Conservation (phyloP, 176 grass and related monocot genomes). For the Metroxylon sagu region DNA sequence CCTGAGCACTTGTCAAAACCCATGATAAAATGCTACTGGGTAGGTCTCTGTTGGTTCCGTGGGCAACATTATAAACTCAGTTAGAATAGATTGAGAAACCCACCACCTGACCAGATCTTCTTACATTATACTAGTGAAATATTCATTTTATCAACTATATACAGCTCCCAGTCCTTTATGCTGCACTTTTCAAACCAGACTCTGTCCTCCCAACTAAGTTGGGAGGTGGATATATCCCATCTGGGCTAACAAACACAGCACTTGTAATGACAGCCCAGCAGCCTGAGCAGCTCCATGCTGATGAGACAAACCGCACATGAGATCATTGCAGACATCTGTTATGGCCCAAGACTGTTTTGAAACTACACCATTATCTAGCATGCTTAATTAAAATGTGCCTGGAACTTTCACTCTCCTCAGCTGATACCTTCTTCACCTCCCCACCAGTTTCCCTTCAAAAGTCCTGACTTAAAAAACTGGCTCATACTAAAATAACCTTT, state of each 20-base stretch:
- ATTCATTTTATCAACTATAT: constrained; percentile 49
- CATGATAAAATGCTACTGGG: too few species aligned
- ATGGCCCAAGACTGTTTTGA: constrained; percentile 94
- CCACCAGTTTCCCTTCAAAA: constrained; percentile 60
- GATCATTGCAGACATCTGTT: constrained; percentile 68
- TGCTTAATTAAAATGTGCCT: constrained; percentile 90
- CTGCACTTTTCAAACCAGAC: constrained; percentile 50
- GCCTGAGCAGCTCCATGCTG: constrained; percentile 68
- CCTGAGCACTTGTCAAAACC: too few species aligned
- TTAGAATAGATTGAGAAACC: too few species aligned
- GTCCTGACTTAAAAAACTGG: constrained; percentile 86
- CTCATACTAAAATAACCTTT: constrained; percentile 87
- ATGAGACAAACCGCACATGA: constrained; percentile 83
- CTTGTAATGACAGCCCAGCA: constrained; percentile 74
- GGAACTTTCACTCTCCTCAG: constrained; percentile 54
- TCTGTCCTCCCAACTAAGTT: constrained; percentile 30
- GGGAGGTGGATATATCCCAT: constrained; percentile 39
- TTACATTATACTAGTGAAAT: too few species aligned
- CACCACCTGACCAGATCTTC: too few species aligned
- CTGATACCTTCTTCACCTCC: constrained; percentile 71
- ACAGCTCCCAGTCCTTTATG: constrained; percentile 89
- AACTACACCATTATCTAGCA: constrained; percentile 80
- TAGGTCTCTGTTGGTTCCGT: too few species aligned
- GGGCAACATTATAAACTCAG: too few species aligned
- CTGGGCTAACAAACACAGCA: constrained; percentile 72